These are phyloP conservation scores for Botrytis aclada DNA, from an alignment of 2,329 filamentous ascomycete genomes.

Conservation along the genomic window DNA sequence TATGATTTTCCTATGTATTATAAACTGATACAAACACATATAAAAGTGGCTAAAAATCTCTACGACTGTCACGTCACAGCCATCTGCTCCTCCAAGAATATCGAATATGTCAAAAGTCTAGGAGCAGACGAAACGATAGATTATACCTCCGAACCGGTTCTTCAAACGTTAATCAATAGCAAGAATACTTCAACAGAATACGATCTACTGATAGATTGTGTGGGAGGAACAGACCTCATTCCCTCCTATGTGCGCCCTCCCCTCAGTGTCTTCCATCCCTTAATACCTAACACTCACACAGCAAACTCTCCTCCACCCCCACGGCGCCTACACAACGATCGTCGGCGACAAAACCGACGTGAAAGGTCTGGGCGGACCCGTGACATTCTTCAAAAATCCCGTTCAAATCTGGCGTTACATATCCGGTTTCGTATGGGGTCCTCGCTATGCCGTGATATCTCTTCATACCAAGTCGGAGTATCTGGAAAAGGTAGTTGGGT, in stretches of 20 bases:
- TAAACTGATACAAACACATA: constrained; percentile 2
- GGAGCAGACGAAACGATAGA: constrained; percentile 35
- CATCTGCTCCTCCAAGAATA: constrained; percentile 34
- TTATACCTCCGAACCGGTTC: constrained; percentile 30
- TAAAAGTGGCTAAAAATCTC: constrained; percentile 31
- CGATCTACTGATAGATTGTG: constrained; percentile 35
- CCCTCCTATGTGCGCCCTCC: constrained; percentile 26
- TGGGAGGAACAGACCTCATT: constrained; percentile 40
- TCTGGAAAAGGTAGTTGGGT: constrained; percentile 17
- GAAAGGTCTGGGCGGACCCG: constrained; percentile 30
- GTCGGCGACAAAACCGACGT: constrained; percentile 35
- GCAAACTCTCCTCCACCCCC: constrained; percentile 29
- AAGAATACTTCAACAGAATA: constrained; percentile 17
- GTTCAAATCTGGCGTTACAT: constrained; percentile 31
- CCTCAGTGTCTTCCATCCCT: too few relatives aligned
- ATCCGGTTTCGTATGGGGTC: constrained; percentile 34
- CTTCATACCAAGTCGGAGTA: constrained; percentile 17
- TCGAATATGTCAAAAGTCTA: constrained; percentile 29
- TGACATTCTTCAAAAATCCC: constrained; percentile 34
- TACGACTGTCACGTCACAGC: constrained; percentile 35
- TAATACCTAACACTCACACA: constrained; percentile 8
- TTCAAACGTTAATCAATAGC: constrained; percentile 22
- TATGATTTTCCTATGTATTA: neutral
- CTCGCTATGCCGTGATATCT: constrained; percentile 32
- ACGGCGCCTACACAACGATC: constrained; percentile 35